Conservation (phyloP, 306 rosid species). For the Prinsepia uniflora region DNA sequence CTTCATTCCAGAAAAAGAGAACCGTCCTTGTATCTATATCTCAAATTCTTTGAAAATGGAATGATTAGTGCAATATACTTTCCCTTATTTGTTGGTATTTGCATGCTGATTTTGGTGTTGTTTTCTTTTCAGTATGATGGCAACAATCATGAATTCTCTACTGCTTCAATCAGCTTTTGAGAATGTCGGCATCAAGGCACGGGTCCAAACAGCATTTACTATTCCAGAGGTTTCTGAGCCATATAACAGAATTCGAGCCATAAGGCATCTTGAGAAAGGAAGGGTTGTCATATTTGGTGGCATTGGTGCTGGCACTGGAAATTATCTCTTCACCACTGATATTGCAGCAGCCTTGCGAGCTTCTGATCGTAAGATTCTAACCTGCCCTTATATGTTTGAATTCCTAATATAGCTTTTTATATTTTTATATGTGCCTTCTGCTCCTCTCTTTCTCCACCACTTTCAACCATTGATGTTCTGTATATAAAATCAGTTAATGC, state of each 20-base stretch:
- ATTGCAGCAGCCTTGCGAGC: slow-evolving; percentile 62
- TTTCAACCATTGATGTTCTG: background rate
- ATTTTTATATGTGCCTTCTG: background rate
- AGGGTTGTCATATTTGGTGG: slow-evolving; percentile 71
- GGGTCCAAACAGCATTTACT: slow-evolving; percentile 49
- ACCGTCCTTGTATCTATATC: background rate
- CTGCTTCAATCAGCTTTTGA: slow-evolving; percentile 64
- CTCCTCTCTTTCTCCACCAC: slow-evolving; percentile 1
- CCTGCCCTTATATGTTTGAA: background rate
- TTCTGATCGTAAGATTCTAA: slow-evolving; percentile 42
- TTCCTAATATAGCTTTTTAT: background rate
- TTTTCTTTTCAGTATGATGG: slow-evolving; percentile 49
- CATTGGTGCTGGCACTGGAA: slow-evolving; percentile 50
- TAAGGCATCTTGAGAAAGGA: slow-evolving; percentile 72
- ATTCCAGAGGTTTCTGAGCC: slow-evolving; percentile 63
- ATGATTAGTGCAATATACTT: background rate
- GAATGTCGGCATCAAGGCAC: slow-evolving; percentile 66
- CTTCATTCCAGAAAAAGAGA: background rate
- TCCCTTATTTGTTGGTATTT: background rate
- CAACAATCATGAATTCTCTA: slow-evolving; percentile 62
- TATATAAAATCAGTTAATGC: slow-evolving; percentile 40
- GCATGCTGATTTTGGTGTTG: slow-evolving; percentile 18
- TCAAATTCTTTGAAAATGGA: background rate
- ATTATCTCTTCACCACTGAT: slow-evolving; percentile 53
- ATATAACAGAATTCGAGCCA: slow-evolving; percentile 63